Evolutionary conservation across 768 basidiomycete genomes (phyloP).

Genomic region (Mycena galericulata): DNA sequence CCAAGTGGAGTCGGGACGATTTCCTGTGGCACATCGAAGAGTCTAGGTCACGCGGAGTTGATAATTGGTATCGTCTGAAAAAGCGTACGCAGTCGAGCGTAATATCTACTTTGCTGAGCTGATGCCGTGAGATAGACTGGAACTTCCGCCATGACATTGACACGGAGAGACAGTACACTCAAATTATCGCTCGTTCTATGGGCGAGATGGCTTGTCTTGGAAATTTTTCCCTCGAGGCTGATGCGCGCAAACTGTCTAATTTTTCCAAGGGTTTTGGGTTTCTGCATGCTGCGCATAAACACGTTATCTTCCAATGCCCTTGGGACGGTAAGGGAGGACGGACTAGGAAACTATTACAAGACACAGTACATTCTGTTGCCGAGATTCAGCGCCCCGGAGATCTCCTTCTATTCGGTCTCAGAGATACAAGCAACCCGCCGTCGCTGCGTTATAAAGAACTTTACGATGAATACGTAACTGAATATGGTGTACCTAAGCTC

Average conservation of each 20-base stretch:
- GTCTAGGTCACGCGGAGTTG: not conserved
- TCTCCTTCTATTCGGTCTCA: conserved; percentile 3
- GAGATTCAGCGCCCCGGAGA: not conserved
- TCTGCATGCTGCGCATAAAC: not conserved
- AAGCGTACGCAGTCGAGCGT: not conserved
- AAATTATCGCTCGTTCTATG: not conserved
- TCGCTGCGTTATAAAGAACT: not conserved
- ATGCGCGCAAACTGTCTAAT: not conserved
- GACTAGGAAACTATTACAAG: not conserved
- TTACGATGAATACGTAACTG: not conserved
- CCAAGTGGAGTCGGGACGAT: not conserved
- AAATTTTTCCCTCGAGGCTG: not conserved
- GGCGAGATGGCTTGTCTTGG: not conserved
- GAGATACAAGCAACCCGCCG: not conserved
- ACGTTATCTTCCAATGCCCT: not conserved
- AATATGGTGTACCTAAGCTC: not conserved
- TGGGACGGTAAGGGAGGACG: not conserved
- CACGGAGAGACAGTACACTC: not conserved
- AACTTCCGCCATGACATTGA: not conserved
- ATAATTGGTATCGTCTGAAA: not conserved
- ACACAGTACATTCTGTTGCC: not conserved
- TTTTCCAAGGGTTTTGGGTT: not conserved
- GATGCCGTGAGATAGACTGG: not conserved
- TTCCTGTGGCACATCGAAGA: not conserved
- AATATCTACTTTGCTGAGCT: not conserved